Evolutionary conservation across 306 rosid genomes (phyloP).

Genomic region (Benincasa hispida): DNA sequence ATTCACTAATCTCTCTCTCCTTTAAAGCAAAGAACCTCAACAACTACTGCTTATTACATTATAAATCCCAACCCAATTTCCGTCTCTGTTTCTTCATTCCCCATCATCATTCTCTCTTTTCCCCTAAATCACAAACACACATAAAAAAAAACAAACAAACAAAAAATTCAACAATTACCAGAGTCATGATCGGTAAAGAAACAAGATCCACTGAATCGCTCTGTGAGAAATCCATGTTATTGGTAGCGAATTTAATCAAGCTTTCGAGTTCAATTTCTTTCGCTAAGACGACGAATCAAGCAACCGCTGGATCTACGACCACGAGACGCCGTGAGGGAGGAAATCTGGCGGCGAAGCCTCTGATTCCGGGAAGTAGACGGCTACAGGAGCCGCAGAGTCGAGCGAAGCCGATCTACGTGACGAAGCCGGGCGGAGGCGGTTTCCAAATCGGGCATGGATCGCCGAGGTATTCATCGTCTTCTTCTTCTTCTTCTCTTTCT

Average conservation of each 20-base stretch:
- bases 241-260: constrained; percentile 51
- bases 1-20: background rate
- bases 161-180: background rate
- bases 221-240: constrained; percentile 54
- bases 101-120: too few relatives aligned
- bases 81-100: background rate
- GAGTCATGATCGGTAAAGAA: constrained; percentile 24
- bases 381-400: constrained; percentile 31
- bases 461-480: background rate
- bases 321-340: background rate
- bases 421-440: constrained; percentile 7
- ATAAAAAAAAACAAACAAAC: too few relatives aligned
- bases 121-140: too few relatives aligned
- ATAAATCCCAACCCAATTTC: background rate
- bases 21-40: background rate
- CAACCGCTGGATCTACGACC: background rate
- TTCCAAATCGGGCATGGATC: constrained; percentile 5
- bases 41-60: background rate
- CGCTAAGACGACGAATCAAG: constrained; percentile 5
- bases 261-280: constrained; percentile 37
- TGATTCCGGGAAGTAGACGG: constrained; percentile 11
- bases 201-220: constrained; percentile 27
- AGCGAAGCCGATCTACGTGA: constrained; percentile 27
- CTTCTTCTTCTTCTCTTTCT: background rate
- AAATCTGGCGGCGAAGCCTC: background rate